Conservation (phyloP, 2,329 filamentous ascomycete species). For the Neonectria magnoliae region DNA sequence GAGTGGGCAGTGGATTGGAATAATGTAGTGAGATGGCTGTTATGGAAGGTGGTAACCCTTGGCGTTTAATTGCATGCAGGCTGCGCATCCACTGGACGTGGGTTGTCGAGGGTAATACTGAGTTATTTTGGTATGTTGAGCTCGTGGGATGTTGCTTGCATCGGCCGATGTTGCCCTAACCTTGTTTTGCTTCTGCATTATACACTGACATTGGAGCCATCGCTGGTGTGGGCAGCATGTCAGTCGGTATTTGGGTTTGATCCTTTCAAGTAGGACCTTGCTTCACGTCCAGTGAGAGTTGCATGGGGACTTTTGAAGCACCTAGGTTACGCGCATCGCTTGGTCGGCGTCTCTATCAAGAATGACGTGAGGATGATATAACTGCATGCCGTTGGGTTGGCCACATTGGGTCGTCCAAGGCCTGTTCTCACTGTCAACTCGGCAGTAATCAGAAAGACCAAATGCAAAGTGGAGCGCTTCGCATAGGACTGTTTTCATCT, state of each 20-base stretch:
- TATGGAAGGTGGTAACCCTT: not conserved
- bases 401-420: not conserved
- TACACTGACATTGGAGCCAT: not conserved
- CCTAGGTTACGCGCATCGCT: not conserved
- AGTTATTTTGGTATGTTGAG: not conserved
- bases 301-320: not conserved
- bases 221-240: not conserved
- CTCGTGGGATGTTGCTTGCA: not conserved
- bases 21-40: not conserved
- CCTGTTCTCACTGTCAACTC: not conserved
- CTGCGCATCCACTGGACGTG: not conserved
- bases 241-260: not conserved
- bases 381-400: not conserved
- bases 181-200: not conserved
- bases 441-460: not conserved
- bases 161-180: not conserved
- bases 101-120: not conserved
- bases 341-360: not conserved
- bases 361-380: not conserved
- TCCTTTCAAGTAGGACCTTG: not conserved
- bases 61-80: not conserved
- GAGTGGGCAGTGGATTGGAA: not conserved
- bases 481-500: not conserved
- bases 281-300: not conserved
- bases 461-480: not conserved